Evolutionary conservation across 441 rosid genomes (phyloP).

Genomic region (Arabidopsis lyrata): DNA sequence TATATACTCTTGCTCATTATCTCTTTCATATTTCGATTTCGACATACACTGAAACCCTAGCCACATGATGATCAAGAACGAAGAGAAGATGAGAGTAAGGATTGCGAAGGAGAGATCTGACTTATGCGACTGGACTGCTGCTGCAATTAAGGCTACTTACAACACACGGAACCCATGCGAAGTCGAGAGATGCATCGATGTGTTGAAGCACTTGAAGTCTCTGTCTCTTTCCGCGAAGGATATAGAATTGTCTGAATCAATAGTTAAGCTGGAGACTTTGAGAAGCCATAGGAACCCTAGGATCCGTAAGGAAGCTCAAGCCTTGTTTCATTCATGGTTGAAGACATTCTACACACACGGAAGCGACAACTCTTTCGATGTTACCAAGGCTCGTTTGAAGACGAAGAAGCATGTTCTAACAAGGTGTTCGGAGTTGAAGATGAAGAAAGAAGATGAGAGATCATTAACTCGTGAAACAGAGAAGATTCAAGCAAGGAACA

Average conservation of each 20-base stretch:
- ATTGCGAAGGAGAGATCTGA: conserved; percentile 6
- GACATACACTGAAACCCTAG: too few relatives aligned
- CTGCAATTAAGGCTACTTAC: conserved; percentile 5
- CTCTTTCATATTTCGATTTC: too few relatives aligned
- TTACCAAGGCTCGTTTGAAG: neutral
- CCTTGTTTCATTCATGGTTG: conserved; percentile 34
- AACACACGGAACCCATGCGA: neutral
- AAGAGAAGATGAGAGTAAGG: neutral
- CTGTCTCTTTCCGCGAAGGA: conserved; percentile 13
- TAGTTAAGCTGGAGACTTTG: neutral
- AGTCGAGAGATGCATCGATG: conserved; percentile 13
- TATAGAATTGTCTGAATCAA: neutral
- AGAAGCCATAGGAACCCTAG: conserved; percentile 24
- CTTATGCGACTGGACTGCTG: neutral
- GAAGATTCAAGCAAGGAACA: too few relatives aligned
- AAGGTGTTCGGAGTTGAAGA: neutral
- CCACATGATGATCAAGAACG: neutral
- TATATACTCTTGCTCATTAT: too few relatives aligned
- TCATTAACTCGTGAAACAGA: too few relatives aligned
- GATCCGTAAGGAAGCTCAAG: conserved; percentile 22
- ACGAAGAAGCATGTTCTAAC: too few relatives aligned
- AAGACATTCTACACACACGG: conserved; percentile 1
- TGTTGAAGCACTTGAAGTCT: neutral
- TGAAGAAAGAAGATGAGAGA: neutral
- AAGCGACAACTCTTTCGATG: neutral